Evolutionary conservation across 2,329 filamentous ascomycete species (phyloP).

Genomic region (Penicillium sp.): DNA sequence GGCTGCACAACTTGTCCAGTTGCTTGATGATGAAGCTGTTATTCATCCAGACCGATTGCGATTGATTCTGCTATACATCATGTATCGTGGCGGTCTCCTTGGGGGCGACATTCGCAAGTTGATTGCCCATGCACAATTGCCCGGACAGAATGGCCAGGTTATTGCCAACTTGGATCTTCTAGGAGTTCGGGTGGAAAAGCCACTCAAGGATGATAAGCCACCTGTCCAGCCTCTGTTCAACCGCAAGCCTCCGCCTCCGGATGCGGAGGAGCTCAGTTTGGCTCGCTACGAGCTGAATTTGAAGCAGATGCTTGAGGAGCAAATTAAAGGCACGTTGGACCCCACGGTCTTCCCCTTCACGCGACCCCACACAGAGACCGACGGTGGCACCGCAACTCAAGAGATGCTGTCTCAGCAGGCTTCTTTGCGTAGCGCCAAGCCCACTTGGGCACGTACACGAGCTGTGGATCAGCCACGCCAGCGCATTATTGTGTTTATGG

Average conservation of each 20-base stretch:
- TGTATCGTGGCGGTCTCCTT: constrained; percentile 81
- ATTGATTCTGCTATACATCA: constrained; percentile 75
- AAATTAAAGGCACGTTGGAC: constrained; percentile 63
- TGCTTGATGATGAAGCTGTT: constrained; percentile 80
- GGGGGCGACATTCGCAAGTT: constrained; percentile 78
- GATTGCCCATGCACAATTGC: constrained; percentile 73
- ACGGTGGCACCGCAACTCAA: constrained; percentile 39
- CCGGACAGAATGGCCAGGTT: constrained; percentile 64
- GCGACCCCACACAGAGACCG: constrained; percentile 56
- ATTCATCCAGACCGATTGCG: constrained; percentile 69
- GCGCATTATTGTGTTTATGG: constrained; percentile 88
- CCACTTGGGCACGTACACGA: constrained; percentile 86
- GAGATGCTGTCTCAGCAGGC: constrained; percentile 51
- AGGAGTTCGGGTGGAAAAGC: constrained; percentile 65
- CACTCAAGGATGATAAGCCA: constrained; percentile 71
- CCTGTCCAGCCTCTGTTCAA: constrained; percentile 64
- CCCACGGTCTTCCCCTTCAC: constrained; percentile 64
- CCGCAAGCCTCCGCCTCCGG: constrained; percentile 51
- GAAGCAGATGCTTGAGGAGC: constrained; percentile 73
- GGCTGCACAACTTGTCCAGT: constrained; percentile 73
- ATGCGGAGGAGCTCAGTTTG: constrained; percentile 73
- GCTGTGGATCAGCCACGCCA: constrained; percentile 75
- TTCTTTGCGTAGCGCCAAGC: constrained; percentile 84
- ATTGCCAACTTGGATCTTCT: constrained; percentile 72
- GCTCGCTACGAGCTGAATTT: constrained; percentile 78